phyloP scores from a whole-genome alignment of 192 early-diverging fungal genomes.

The Phlyctochytrium arcticum region DNA sequence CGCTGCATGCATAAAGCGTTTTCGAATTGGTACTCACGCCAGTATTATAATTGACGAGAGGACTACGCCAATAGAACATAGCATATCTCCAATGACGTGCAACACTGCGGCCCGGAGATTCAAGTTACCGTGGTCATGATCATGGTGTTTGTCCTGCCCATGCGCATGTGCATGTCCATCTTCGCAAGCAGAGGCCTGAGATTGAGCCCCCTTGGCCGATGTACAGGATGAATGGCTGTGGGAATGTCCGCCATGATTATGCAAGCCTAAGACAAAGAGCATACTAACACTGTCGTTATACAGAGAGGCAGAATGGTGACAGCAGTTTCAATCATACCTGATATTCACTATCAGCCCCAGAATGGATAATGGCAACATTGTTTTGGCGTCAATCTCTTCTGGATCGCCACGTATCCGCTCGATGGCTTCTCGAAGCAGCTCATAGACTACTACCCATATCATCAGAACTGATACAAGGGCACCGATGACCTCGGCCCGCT shows the following conservation, averaged over 20 bases:
- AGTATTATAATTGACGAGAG: conserved; percentile 63
- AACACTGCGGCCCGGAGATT: conserved; percentile 66
- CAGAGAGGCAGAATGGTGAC: not conserved
- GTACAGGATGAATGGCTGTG: conserved; percentile 37
- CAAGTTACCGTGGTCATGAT: conserved; percentile 17
- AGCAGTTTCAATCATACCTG: conserved; percentile 21
- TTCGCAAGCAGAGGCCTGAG: too few species aligned
- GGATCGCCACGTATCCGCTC: conserved; percentile 55
- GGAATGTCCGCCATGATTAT: conserved; percentile 34
- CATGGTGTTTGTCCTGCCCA: conserved; percentile 27
- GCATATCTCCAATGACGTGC: conserved; percentile 73
- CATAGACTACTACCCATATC: conserved; percentile 66
- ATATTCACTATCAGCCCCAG: conserved; percentile 71
- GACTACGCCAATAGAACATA: conserved; percentile 75
- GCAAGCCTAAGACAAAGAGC: not conserved
- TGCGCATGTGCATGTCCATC: too few species aligned
- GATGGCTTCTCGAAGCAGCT: conserved; percentile 63
- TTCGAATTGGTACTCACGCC: not conserved
- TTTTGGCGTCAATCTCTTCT: conserved; percentile 53
- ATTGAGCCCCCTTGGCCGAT: conserved; percentile 27
- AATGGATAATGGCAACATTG: conserved; percentile 59
- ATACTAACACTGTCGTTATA: not conserved
- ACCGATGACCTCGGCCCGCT: conserved; percentile 74
- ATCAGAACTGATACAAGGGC: conserved; percentile 64
- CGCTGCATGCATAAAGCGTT: not conserved